Percentiles rank a stretch among this genome's conserved stretches.
Evolutionary conservation across 2,329 filamentous ascomycete species (phyloP).

Genomic region (Verruconis gallopava): DNA sequence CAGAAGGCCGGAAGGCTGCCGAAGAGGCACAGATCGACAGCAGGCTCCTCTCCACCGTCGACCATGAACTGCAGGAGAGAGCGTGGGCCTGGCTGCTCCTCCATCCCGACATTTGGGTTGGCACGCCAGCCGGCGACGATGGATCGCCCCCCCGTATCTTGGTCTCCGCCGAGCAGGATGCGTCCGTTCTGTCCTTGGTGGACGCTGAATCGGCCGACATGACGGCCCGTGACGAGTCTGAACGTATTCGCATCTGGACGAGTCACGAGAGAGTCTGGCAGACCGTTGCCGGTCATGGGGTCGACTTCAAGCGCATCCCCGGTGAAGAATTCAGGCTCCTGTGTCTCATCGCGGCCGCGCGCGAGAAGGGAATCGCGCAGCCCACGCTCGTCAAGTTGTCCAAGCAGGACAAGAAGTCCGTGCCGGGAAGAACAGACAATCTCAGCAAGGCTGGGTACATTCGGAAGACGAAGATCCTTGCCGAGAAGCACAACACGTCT

Average conservation of each 20-base stretch:
- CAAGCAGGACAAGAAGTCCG: conserved; percentile 52
- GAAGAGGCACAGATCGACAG: conserved; percentile 9
- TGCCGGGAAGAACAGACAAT: conserved; percentile 46
- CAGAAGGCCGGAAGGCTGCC: conserved; percentile 6
- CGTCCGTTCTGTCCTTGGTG: background rate
- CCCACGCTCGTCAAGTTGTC: conserved; percentile 40
- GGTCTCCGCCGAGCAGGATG: conserved; percentile 4
- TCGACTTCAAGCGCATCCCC: conserved; percentile 41
- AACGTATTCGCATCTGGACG: conserved; percentile 34
- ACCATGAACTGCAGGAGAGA: conserved; percentile 38
- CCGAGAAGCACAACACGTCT: conserved; percentile 21
- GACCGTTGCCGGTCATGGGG: conserved; percentile 45
- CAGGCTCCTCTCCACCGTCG: conserved; percentile 23
- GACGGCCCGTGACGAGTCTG: background rate
- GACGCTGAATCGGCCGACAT: background rate
- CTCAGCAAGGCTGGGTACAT: conserved; percentile 49
- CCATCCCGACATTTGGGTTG: conserved; percentile 43
- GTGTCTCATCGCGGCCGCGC: conserved; percentile 44
- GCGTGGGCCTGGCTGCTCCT: conserved; percentile 45
- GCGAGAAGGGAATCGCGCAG: conserved; percentile 43
- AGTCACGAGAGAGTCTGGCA: conserved; percentile 46
- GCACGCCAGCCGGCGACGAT: conserved; percentile 24
- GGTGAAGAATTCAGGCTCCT: conserved; percentile 43
- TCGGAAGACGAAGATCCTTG: conserved; percentile 38
- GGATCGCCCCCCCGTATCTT: conserved; percentile 16